These are phyloP conservation scores for Rhodotorula sp. DNA, from an alignment of 1,284 basidiomycete genomes.

Conservation along the genomic window DNA sequence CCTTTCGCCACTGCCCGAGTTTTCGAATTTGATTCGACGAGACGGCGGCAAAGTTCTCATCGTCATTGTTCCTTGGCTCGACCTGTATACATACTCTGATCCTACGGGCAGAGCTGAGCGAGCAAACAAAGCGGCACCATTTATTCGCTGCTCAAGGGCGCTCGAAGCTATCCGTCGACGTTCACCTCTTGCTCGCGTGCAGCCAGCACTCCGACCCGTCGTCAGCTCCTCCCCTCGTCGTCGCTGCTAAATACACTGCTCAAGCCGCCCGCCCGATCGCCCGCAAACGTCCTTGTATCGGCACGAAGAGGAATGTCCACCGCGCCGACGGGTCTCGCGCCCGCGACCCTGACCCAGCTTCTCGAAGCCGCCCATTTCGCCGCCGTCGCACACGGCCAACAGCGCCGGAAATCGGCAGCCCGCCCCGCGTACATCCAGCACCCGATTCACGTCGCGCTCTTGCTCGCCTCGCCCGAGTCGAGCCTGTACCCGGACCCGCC, in stretches of 20 bases:
- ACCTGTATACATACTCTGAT: no score
- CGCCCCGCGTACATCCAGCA: slow-evolving; percentile 38
- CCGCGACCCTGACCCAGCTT: slow-evolving; percentile 8
- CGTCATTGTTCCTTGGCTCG: no score
- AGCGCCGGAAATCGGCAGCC: slow-evolving; percentile 26
- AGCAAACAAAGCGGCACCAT: no score
- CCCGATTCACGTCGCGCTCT: slow-evolving; percentile 32
- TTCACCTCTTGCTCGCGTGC: no score
- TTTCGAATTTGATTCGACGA: no score
- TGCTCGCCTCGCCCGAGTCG: slow-evolving; percentile 11
- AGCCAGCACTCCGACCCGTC: neutral
- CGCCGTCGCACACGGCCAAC: slow-evolving; percentile 28
- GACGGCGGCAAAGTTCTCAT: no score
- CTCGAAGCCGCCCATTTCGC: slow-evolving; percentile 30
- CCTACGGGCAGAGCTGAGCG: no score
- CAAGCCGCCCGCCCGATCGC: neutral
- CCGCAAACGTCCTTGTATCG: no score
- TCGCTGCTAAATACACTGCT: neutral
- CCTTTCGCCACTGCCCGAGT: no score
- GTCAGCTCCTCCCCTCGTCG: neutral
- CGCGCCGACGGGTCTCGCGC: neutral
- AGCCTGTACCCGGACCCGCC: slow-evolving; percentile 16
- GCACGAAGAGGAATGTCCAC: neutral
- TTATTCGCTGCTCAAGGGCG: no score
- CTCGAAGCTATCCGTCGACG: no score